These are phyloP conservation scores for Hordeum vulgare DNA, from an alignment of 176 grass and related monocot species.

Conservation along the genomic window DNA sequence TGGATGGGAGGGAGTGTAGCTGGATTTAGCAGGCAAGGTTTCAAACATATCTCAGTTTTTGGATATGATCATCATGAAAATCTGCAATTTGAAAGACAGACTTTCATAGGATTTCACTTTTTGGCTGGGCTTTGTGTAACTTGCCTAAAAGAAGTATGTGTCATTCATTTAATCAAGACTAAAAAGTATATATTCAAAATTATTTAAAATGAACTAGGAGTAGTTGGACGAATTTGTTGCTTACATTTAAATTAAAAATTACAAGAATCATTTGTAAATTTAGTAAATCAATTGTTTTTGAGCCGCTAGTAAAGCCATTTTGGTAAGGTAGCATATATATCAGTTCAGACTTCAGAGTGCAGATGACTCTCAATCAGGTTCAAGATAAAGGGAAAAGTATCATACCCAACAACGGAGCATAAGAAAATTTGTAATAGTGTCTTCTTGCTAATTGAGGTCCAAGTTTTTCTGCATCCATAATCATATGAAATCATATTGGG, in stretches of 20 bases:
- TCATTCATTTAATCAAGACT: too few relatives aligned
- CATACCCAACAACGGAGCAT: slow-evolving; percentile 45
- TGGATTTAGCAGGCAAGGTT: too few relatives aligned
- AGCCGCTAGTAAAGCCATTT: background rate
- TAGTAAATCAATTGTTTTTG: too few relatives aligned
- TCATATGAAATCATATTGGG: background rate
- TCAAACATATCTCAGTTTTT: too few relatives aligned
- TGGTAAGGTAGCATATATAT: background rate
- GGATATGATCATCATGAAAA: too few relatives aligned
- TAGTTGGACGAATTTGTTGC: background rate
- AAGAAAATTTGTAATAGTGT: slow-evolving; percentile 34
- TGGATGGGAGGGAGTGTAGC: too few relatives aligned
- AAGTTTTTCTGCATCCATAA: slow-evolving; percentile 33
- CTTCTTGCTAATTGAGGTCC: slow-evolving; percentile 28
- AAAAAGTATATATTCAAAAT: too few relatives aligned
- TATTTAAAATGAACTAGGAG: too few relatives aligned
- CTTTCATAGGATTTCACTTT: too few relatives aligned
- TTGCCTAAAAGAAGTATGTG: too few relatives aligned
- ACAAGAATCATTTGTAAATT: background rate
- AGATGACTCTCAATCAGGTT: background rate
- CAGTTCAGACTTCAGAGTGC: background rate
- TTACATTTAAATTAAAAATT: background rate
- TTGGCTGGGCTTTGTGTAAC: too few relatives aligned
- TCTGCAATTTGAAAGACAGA: too few relatives aligned
- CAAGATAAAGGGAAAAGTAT: background rate